phyloP scores from a whole-genome alignment of 2,329 filamentous ascomycete species.

The Colletotrichum sp. region DNA sequence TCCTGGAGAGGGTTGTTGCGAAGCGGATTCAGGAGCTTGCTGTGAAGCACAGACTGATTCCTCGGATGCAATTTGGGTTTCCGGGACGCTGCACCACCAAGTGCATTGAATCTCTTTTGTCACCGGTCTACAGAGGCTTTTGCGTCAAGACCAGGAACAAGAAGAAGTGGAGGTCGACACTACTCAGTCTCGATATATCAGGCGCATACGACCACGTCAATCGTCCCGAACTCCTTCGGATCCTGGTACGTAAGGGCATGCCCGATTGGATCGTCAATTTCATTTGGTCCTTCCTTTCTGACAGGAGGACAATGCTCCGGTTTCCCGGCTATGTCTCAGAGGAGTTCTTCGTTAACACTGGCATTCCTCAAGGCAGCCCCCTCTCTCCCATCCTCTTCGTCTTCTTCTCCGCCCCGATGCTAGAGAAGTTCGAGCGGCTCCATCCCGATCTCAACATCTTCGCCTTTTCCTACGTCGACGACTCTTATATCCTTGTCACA shows the following conservation, averaged over 20 bases:
- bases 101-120: background rate
- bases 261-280: background rate
- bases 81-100: background rate
- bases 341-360: background rate
- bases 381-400: constrained; percentile 3
- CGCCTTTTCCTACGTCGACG: background rate
- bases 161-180: background rate
- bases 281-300: background rate
- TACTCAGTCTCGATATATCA: background rate
- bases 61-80: background rate
- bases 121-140: background rate
- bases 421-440: background rate
- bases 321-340: background rate
- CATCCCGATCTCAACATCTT: background rate
- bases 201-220: background rate
- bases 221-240: background rate
- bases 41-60: background rate
- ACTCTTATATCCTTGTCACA: background rate
- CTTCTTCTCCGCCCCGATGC: background rate
- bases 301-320: background rate
- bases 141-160: background rate
- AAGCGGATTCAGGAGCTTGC: background rate
- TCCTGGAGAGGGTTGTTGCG: background rate
- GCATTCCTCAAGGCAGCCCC: background rate
- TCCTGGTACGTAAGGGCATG: background rate